Evolutionary conservation across 2,329 filamentous ascomycete species (phyloP), one percentile per base, ranked within the genome.

Genomic region (Phialophora verrucosa): DNA sequence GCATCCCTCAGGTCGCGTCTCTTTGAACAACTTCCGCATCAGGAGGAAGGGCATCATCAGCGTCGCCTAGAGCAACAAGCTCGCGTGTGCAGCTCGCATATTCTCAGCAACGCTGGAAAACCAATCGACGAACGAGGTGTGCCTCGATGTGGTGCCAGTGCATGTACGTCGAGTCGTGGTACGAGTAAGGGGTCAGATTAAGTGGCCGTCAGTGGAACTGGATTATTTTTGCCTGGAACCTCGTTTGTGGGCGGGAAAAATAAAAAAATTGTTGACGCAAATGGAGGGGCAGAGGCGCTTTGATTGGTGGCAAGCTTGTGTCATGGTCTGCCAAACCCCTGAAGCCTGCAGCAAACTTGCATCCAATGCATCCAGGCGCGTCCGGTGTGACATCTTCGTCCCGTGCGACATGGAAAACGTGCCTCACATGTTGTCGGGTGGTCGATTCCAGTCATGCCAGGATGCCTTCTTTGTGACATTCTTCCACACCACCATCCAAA

Each of bases 341-440:
- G 63, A 56, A 65, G 63, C 47, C 32, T 61, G 57, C 63, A 65
- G 63, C 57, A 25, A 55, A 44, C 49, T 60, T 61, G 23, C 31
- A 54, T 54, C 59, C 42, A 61, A 29, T 20, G 59, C 59, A 54
- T 61, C 59, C 59, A 61, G 44, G 31, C 32, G 59, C 31, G 31
- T 53, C 49, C 59, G 59, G 59, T 25, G 29, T 14, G 49, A 42
- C 42, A 61, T 29, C 17, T 32, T 51, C 29, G 7, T 5, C 47
- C 32, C 23, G 5, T 17, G 20, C 20, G 12, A 17, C n/a, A 29
- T 27, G 47, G 42, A 61, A 20, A 55, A 17, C 29, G 17, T 32
- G 25, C 53, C n/a, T 10, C 29, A 31, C 29, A 14, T 29, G 29
- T 55, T 29, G 29, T 25, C 8, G 25, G 31, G 29, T 35, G 27